Conservation (phyloP, 1,139 yeast species). For the Nakaseomyces delphensis region DNA sequence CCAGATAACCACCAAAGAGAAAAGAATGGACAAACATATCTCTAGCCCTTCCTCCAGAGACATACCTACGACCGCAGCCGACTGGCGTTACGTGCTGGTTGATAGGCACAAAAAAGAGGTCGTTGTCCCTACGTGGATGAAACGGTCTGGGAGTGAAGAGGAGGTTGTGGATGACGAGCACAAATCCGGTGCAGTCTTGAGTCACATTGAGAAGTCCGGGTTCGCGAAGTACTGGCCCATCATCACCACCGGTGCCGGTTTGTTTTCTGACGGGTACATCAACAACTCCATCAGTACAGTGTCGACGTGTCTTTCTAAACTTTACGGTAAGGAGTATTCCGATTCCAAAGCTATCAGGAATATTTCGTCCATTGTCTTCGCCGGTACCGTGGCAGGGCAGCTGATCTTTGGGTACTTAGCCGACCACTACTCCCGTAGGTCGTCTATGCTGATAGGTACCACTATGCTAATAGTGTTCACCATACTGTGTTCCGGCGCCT, state of each 20-base stretch:
- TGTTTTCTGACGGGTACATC: slow-evolving; percentile 85
- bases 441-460: slow-evolving; percentile 74
- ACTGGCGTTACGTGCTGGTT: neutral
- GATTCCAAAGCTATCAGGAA: slow-evolving; percentile 63
- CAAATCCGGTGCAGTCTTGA: too few relatives aligned
- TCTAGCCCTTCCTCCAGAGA: slow-evolving; percentile 1
- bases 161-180: neutral
- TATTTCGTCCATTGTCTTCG: slow-evolving; percentile 83
- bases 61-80: neutral
- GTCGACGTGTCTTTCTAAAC: slow-evolving; percentile 50
- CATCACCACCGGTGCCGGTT: slow-evolving; percentile 63
- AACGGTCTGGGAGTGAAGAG: neutral
- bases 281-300: slow-evolving; percentile 77
- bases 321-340: slow-evolving; percentile 58
- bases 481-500: slow-evolving; percentile 70
- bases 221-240: slow-evolving; percentile 6
- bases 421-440: slow-evolving; percentile 69
- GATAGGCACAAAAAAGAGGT: slow-evolving; percentile 2
- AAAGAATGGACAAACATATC: neutral
- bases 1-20: neutral
- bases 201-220: slow-evolving; percentile 3
- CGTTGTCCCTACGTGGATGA: neutral
- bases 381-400: slow-evolving; percentile 86
- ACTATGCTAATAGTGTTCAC: slow-evolving; percentile 64
- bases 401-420: slow-evolving; percentile 68